phyloP scores from a whole-genome alignment of 2,329 filamentous ascomycete species.

The Aspergillus pseudoglaucus region DNA sequence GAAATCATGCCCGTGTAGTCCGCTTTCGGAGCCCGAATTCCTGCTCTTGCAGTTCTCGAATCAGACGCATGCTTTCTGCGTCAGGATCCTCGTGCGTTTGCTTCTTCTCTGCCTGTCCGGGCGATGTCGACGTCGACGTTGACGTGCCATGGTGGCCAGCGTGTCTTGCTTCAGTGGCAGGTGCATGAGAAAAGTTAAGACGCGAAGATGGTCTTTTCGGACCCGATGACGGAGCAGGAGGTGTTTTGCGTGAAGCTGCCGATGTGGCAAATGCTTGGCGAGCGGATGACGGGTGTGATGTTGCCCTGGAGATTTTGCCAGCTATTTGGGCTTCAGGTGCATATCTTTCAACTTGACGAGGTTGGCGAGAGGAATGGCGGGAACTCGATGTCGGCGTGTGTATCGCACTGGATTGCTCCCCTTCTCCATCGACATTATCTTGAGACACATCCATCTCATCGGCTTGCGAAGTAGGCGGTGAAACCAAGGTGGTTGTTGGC shows the following conservation, averaged over 20 bases:
- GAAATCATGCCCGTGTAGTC: conserved; percentile 11
- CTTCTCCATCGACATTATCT: conserved; percentile 26
- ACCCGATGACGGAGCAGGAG: conserved; percentile 19
- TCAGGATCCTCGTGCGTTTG: conserved; percentile 30
- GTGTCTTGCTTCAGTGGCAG: conserved; percentile 28
- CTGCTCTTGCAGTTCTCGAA: conserved; percentile 40
- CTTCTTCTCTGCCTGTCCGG: conserved; percentile 22
- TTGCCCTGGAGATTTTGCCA: conserved; percentile 18
- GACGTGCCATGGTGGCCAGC: conserved; percentile 16
- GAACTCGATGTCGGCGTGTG: conserved; percentile 37
- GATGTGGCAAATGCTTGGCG: conserved; percentile 15
- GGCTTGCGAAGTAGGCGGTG: conserved; percentile 39
- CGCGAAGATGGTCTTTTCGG: conserved; percentile 30
- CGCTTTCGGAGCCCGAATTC: conserved; percentile 40
- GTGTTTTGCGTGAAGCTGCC: conserved; percentile 17
- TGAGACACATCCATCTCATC: conserved; percentile 34
- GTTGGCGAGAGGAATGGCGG: conserved; percentile 40
- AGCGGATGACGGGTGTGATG: conserved; percentile 15
- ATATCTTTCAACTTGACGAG: conserved; percentile 36
- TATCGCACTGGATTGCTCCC: conserved; percentile 20
- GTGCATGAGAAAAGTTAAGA: conserved; percentile 32
- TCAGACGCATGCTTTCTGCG: conserved; percentile 38
- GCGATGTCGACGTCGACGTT: neutral
- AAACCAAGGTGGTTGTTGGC: conserved; percentile 35
- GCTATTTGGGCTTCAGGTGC: too few relatives aligned